These are phyloP conservation scores for Phaeosphaeria sp. DNA, from an alignment of 2,329 filamentous ascomycete species.

Conservation along the genomic window DNA sequence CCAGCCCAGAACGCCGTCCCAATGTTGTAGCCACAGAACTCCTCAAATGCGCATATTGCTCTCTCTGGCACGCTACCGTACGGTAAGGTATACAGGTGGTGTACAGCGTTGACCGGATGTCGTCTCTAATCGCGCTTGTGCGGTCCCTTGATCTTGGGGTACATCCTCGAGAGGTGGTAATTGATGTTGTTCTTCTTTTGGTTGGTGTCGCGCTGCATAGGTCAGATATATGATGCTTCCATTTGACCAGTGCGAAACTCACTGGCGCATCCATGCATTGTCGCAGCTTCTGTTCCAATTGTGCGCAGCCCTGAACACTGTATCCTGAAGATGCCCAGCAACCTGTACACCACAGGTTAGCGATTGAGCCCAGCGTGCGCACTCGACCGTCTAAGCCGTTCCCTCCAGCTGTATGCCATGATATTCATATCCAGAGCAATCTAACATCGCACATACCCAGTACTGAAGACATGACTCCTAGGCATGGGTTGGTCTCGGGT, in stretches of 20 bases:
- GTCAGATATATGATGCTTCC: constrained; percentile 9
- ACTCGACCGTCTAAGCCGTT: neutral
- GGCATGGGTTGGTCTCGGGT: constrained; percentile 68
- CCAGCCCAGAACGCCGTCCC: constrained; percentile 3
- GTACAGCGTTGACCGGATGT: constrained; percentile 25
- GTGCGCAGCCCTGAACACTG: constrained; percentile 65
- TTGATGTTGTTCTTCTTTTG: constrained; percentile 83
- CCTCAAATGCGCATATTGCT: constrained; percentile 24
- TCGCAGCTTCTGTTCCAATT: constrained; percentile 66
- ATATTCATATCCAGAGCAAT: no score
- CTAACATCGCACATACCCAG: constrained; percentile 59
- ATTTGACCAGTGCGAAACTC: constrained; percentile 43
- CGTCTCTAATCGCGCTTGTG: constrained; percentile 66
- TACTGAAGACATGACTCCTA: constrained; percentile 71
- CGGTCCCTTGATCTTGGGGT: constrained; percentile 74
- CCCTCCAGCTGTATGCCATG: neutral
- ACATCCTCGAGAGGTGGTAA: constrained; percentile 83
- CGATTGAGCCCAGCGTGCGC: constrained; percentile 5
- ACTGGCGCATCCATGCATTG: constrained; percentile 82
- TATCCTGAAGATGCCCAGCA: constrained; percentile 85
- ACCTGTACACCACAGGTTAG: constrained; percentile 57
- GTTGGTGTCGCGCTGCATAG: constrained; percentile 60
- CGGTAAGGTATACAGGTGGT: constrained; percentile 31
- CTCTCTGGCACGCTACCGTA: constrained; percentile 13
- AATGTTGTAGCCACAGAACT: constrained; percentile 11